Evolutionary conservation across 768 basidiomycete species (phyloP).

Genomic region (Piloderma croceum): DNA sequence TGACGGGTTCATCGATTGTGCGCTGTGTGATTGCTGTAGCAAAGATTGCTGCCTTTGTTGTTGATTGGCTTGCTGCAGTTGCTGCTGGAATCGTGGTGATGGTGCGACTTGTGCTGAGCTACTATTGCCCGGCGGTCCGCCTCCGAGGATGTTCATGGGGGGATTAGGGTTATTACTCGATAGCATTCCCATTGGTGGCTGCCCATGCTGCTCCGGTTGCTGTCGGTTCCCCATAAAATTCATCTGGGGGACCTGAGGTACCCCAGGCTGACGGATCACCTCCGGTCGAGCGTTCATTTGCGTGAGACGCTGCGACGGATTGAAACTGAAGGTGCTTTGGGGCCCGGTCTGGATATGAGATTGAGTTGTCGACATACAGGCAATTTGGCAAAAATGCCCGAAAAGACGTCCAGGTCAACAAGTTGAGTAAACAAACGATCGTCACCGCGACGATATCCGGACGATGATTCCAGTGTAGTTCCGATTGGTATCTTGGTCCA

Average conservation of each 20-base stretch:
- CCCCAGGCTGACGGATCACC: conserved; percentile 41
- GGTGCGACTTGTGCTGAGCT: conserved; percentile 16
- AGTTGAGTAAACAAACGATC: too few relatives aligned
- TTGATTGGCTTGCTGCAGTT: conserved; percentile 17
- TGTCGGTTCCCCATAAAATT: conserved; percentile 29
- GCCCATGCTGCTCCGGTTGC: conserved; percentile 22
- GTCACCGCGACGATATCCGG: too few relatives aligned
- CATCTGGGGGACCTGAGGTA: conserved; percentile 33
- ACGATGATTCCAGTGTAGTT: too few relatives aligned
- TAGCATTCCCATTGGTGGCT: conserved; percentile 32
- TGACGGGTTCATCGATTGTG: conserved; percentile 25
- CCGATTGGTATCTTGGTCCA: too few relatives aligned
- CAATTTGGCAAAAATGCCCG: too few relatives aligned
- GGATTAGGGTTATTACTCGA: conserved; percentile 1
- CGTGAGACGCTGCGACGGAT: conserved; percentile 6
- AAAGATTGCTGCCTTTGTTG: conserved; percentile 28
- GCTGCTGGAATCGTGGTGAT: conserved; percentile 18
- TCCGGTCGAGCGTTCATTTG: conserved; percentile 51
- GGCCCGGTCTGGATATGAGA: not conserved
- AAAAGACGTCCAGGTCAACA: too few relatives aligned
- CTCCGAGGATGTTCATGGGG: conserved; percentile 20
- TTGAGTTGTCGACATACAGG: too few relatives aligned
- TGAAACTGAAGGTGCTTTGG: conserved; percentile 1
- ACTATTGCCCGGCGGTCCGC: conserved; percentile 23
- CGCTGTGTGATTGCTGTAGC: conserved; percentile 34